These are phyloP conservation scores for Martiniozyma asiatica DNA, from an alignment of 1,139 yeast species.

Conservation along the genomic window DNA sequence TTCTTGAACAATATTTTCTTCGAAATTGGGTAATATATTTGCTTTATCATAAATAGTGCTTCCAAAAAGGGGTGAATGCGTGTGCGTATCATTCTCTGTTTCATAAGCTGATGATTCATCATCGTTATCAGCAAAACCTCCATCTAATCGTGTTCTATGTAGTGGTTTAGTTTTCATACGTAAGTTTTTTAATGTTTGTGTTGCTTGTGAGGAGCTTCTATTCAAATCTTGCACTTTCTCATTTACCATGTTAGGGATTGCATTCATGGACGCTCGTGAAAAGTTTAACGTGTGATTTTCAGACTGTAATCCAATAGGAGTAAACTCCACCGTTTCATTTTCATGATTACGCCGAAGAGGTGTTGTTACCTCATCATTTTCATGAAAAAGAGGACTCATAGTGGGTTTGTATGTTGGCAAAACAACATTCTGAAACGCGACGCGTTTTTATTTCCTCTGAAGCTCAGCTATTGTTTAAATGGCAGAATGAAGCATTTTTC, in stretches of 20 bases:
- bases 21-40: conserved; percentile 20
- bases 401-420: too few relatives aligned
- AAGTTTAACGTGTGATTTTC: too few relatives aligned
- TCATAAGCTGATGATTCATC: conserved; percentile 1
- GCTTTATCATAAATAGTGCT: conserved; percentile 10
- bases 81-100: not conserved
- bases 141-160: conserved; percentile 4
- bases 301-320: conserved; percentile 11
- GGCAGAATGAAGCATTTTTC: too few relatives aligned
- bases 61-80: conserved; percentile 2
- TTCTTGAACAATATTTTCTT: conserved; percentile 8
- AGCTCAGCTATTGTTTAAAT: too few relatives aligned
- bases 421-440: too few relatives aligned
- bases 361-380: too few relatives aligned
- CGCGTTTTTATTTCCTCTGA: too few relatives aligned
- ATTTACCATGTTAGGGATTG: too few relatives aligned
- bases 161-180: conserved; percentile 2
- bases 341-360: too few relatives aligned
- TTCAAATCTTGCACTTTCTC: too few relatives aligned
- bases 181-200: conserved; percentile 2
- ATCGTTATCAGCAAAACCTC: conserved; percentile 4
- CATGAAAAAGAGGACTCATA: too few relatives aligned
- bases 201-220: conserved; percentile 7
- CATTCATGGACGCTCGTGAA: too few relatives aligned
- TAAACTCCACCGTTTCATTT: conserved; percentile 10